Evolutionary conservation across 176 grass and related monocot species (phyloP).

Genomic region (Thalia dealbata): DNA sequence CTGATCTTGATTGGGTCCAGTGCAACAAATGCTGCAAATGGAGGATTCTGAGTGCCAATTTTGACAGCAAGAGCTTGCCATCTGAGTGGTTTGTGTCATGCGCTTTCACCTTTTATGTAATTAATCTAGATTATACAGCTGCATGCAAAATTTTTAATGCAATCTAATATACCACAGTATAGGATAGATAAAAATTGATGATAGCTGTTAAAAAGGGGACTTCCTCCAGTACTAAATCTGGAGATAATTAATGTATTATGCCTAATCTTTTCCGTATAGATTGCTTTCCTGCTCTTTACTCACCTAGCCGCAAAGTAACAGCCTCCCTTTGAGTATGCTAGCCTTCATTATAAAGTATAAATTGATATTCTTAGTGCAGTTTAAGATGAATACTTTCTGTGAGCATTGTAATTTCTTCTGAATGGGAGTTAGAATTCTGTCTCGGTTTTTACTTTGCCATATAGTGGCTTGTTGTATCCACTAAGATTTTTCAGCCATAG

Average conservation of each 20-base stretch:
- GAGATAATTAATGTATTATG: not conserved
- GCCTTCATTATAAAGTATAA: not conserved
- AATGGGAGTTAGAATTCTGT: no score
- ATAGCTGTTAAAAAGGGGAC: not conserved
- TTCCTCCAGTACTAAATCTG: not conserved
- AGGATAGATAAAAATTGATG: not conserved
- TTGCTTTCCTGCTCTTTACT: not conserved
- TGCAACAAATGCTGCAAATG: conserved; percentile 74
- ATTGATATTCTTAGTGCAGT: no score
- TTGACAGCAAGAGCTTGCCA: conserved; percentile 36
- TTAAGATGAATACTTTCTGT: no score
- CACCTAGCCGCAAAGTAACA: not conserved
- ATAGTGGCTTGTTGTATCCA: no score
- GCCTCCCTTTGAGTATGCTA: not conserved
- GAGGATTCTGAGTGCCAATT: conserved; percentile 52
- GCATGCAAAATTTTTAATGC: not conserved
- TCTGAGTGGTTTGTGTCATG: conserved; percentile 39
- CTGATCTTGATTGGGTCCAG: conserved; percentile 88
- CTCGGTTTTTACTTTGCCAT: no score
- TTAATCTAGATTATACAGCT: not conserved
- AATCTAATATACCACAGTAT: not conserved
- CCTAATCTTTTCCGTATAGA: not conserved
- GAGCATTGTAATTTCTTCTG: no score
- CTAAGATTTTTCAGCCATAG: no score
- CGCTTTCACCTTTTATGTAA: not conserved